Conservation (phyloP, 768 basidiomycete species). For the Tricholoma terreum region DNA sequence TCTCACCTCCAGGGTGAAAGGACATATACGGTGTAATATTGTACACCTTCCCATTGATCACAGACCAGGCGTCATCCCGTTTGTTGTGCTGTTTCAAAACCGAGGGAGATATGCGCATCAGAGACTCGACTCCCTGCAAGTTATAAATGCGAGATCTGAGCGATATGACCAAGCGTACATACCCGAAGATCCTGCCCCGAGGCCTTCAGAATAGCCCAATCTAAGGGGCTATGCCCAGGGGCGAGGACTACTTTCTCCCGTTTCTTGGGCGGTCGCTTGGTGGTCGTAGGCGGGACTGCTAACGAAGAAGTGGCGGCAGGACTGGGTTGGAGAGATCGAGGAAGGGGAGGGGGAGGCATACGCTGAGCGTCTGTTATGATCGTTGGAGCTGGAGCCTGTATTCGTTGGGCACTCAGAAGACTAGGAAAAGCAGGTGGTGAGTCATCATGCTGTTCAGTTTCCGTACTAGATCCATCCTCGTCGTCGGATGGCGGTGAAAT, state of each 20-base stretch:
- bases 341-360: conserved; percentile 56
- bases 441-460: conserved; percentile 46
- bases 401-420: conserved; percentile 68
- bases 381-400: conserved; percentile 30
- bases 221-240: conserved; percentile 87
- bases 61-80: conserved; percentile 88
- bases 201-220: conserved; percentile 88
- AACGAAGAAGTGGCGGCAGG: conserved; percentile 45
- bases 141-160: conserved; percentile 6
- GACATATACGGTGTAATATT: conserved; percentile 90
- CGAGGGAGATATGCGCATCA: conserved; percentile 72
- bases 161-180: conserved; percentile 17
- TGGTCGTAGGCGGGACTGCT: conserved; percentile 60
- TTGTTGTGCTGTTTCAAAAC: conserved; percentile 79
- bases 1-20: conserved; percentile 94
- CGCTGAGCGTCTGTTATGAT: conserved; percentile 44
- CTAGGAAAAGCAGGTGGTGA: conserved; percentile 73
- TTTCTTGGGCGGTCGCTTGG: conserved; percentile 52
- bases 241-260: conserved; percentile 82
- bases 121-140: conserved; percentile 62
- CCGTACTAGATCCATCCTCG: conserved; percentile 31
- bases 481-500: conserved; percentile 40
- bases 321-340: conserved; percentile 38
- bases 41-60: conserved; percentile 91
- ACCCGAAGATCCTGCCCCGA: conserved; percentile 81